Evolutionary conservation across 1,284 basidiomycete genomes (phyloP), one percentile per base, ranked within the genome.

Genomic region (Ceratobasidium sp.): DNA sequence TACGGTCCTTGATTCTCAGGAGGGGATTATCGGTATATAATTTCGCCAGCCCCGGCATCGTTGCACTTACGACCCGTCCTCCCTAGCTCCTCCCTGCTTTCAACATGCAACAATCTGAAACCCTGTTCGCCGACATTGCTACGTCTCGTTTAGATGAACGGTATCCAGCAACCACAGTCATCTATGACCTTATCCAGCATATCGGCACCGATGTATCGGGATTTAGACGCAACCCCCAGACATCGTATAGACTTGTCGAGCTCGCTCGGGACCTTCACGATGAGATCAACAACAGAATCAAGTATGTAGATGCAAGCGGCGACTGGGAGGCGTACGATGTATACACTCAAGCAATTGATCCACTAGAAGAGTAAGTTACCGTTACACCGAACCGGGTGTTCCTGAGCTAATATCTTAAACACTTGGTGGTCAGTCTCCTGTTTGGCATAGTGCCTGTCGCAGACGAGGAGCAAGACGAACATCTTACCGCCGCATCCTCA

Each of bases 331-430:
- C 25, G 3, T 68, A 47, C 31, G 25, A 45, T 34, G 35, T 10
- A 15, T 68, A 57, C 43, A 47, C 53, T 8, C 22, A 31, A 20
- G 56, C 56, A 20, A 68, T 68, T 38, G 56, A 57, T 45, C 54
- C 53, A 17, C 67, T 68, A 12, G 67, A 68, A 25, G 40, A 57
- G 67, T 68, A 54, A 22, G 58, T 34, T 32, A 13, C 29, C 20
- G 22, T 5, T 54, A 32, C 52, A 34, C 4, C 35, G 12, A 22
- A 3, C 25, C 7, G 22, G 12, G 2, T 20, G 12, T 13, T 42
- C 20, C 20, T 25, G n/a, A 42, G 17, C 27, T 22, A 56, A 8
- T 45, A 22, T n/a, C 43, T n/a, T n/a, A 40, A 3, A 45, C 6
- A 4, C 6, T 45, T 22, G 13, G 22, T 15, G 2, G 8, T 3